Conservation (phyloP, 495 filamentous ascomycete species). For the Xylaria intraflava region DNA sequence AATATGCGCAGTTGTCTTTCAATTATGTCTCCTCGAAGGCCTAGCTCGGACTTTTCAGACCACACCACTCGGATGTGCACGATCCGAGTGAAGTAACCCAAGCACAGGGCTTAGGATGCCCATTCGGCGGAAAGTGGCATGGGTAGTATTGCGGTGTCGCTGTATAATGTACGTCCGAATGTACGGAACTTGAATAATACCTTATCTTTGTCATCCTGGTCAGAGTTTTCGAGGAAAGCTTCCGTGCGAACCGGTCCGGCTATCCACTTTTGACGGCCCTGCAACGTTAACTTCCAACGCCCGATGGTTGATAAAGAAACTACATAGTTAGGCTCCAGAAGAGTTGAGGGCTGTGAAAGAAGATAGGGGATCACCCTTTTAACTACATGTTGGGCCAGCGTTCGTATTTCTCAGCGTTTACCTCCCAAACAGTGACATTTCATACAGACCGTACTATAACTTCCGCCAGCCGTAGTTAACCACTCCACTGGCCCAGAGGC, state of each 20-base stretch:
- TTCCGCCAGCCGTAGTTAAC: too few species aligned
- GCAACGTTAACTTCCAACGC: background rate
- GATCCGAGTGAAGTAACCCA: background rate
- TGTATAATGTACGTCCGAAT: too few species aligned
- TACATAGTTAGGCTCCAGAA: background rate
- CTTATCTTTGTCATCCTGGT: background rate
- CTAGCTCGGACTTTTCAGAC: background rate
- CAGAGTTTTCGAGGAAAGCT: background rate
- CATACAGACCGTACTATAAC: too few species aligned
- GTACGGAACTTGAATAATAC: too few species aligned
- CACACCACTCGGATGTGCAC: slow-evolving; percentile 4
- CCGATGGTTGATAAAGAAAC: background rate
- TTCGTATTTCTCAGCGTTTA: too few species aligned
- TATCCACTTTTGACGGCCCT: background rate
- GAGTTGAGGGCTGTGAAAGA: too few species aligned
- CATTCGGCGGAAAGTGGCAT: background rate
- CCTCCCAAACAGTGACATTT: too few species aligned
- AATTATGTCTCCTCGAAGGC: background rate
- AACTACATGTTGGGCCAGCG: too few species aligned
- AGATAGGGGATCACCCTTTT: too few species aligned
- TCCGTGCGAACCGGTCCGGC: background rate
- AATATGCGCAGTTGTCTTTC: background rate
- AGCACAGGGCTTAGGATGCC: background rate
- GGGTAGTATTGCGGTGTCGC: too few species aligned
- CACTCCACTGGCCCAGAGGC: too few species aligned